Percentiles rank a stretch among this genome's conserved stretches.
Conservation (phyloP, 106 monocot species). For the Cymbidium sinense region DNA sequence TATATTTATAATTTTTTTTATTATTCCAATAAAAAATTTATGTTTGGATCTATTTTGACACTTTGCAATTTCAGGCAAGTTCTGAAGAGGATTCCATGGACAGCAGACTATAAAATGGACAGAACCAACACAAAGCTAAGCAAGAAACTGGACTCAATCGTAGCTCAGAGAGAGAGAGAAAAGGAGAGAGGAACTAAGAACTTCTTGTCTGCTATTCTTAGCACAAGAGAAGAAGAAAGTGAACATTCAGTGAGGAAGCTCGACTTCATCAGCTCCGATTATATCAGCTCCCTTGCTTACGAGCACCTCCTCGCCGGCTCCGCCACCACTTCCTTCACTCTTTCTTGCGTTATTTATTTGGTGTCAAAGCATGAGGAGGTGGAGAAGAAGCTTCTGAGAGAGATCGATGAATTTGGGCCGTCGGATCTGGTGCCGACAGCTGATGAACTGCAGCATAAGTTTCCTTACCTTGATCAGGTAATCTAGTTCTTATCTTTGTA, state of each 20-base stretch:
- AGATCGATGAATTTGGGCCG: conserved; percentile 60
- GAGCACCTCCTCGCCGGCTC: conserved; percentile 90
- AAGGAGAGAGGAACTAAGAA: conserved; percentile 20
- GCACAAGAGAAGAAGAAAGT: conserved; percentile 26
- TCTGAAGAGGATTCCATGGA: conserved; percentile 42
- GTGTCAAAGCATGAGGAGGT: conserved; percentile 67
- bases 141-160: conserved; percentile 26
- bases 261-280: conserved; percentile 38
- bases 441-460: conserved; percentile 50
- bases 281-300: conserved; percentile 62
- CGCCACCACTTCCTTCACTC: conserved; percentile 66
- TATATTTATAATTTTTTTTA: too few relatives aligned
- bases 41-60: too few relatives aligned
- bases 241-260: not conserved
- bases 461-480: conserved; percentile 88
- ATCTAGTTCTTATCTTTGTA: not conserved
- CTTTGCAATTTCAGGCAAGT: conserved; percentile 17
- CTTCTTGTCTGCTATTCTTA: conserved; percentile 49
- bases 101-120: conserved; percentile 40
- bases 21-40: too few relatives aligned
- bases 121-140: conserved; percentile 32
- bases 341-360: conserved; percentile 48
- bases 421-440: conserved; percentile 28
- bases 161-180: conserved; percentile 21
- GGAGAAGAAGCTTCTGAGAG: conserved; percentile 56